Percentiles rank a stretch among this genome's conserved stretches.
phyloP scores from a whole-genome alignment of 208 protist genomes.

The Acanthamoeba royreba region DNA sequence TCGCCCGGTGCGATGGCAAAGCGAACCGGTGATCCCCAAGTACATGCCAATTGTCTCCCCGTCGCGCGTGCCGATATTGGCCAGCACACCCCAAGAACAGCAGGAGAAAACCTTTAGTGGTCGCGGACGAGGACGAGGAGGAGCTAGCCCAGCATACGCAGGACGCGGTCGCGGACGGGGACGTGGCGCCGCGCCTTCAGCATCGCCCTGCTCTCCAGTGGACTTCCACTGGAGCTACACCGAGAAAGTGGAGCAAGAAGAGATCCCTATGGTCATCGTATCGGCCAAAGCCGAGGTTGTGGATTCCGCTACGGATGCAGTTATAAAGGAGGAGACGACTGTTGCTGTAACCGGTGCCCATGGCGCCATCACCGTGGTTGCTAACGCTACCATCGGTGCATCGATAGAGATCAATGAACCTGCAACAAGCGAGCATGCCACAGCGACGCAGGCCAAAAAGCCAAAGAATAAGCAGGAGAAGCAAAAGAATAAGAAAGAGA shows the following conservation, averaged over 20 bases:
- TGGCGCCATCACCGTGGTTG: too few relatives aligned
- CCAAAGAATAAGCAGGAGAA: not conserved
- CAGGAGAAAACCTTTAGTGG: not conserved
- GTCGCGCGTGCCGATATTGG: not conserved
- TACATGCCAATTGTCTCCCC: not conserved
- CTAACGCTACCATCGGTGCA: too few relatives aligned
- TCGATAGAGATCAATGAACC: too few relatives aligned
- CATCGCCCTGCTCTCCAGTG: not conserved
- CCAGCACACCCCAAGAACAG: not conserved
- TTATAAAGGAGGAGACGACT: too few relatives aligned
- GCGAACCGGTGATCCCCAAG: not conserved
- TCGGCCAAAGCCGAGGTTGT: not conserved
- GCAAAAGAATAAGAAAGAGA: not conserved
- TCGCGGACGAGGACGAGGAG: not conserved
- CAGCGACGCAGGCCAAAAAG: not conserved
- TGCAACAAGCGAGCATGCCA: not conserved
- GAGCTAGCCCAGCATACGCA: not conserved
- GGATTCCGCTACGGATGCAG: too few relatives aligned
- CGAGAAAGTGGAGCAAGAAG: not conserved
- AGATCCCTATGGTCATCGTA: not conserved
- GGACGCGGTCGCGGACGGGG: not conserved
- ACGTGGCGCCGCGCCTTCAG: not conserved
- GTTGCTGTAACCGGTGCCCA: too few relatives aligned
- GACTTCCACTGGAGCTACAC: not conserved
- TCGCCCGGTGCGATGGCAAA: not conserved